Conservation (phyloP, 805 yeast genomes). For the Candida corydali region DNA sequence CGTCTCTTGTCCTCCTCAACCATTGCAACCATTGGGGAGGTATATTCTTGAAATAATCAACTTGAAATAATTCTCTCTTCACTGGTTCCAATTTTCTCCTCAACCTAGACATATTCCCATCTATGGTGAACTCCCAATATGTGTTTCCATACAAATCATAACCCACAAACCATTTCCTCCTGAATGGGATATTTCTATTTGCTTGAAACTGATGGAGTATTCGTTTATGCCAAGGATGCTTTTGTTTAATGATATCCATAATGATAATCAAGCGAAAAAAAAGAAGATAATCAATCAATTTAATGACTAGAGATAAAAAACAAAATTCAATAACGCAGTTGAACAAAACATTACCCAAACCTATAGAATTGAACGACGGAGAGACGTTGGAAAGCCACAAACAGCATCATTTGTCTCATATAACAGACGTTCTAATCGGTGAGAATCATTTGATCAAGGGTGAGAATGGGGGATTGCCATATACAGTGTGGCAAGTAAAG, state of each 20-base stretch:
- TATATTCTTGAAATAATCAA: constrained; percentile 55
- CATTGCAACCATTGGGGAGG: constrained; percentile 81
- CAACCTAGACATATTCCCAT: constrained; percentile 47
- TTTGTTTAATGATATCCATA: constrained; percentile 48
- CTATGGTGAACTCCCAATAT: constrained; percentile 74
- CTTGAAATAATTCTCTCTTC: constrained; percentile 42
- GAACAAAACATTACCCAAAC: constrained; percentile 33
- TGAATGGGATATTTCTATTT: constrained; percentile 60
- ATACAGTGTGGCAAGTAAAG: constrained; percentile 37
- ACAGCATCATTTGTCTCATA: constrained; percentile 20
- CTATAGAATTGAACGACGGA: constrained; percentile 30
- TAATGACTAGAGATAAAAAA: constrained; percentile 8
- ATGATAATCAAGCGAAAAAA: not conserved
- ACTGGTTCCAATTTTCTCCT: constrained; percentile 63
- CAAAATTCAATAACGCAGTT: constrained; percentile 20
- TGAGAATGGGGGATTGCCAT: constrained; percentile 28
- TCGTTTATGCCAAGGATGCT: constrained; percentile 49
- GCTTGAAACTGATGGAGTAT: constrained; percentile 56
- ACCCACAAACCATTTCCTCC: constrained; percentile 65
- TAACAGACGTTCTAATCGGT: constrained; percentile 40
- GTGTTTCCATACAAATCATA: constrained; percentile 83
- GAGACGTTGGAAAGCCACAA: constrained; percentile 9
- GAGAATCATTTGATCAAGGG: constrained; percentile 37
- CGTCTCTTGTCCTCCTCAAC: constrained; percentile 60
- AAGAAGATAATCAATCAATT: constrained; percentile 1